Base-by-base conservation (phyloP, 495 filamentous ascomycete genomes). In the Aspergillus indologenus region DNA sequence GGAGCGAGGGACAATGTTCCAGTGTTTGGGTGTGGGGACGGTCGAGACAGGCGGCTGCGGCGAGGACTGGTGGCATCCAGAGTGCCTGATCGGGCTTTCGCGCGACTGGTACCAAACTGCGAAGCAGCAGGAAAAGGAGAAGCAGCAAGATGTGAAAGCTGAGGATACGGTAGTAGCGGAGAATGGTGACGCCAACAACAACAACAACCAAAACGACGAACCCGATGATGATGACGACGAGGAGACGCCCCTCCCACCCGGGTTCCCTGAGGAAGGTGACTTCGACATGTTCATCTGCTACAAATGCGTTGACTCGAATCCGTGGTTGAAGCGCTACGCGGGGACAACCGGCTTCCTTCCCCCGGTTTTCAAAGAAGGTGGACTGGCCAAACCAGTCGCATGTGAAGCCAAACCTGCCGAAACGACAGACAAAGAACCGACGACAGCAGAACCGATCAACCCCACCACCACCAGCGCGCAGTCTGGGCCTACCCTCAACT, bases 31-130 rank as follows among this genome's bases (percentile, higher is more conserved):
- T 0, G 80, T 99, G 4, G 92, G 91, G 0, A 86, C 85, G 0
- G 83, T 83, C 34, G 88, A 88, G 62, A 86, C 87, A 3, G 91
- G 90, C 9, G 92, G 91, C 5, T 99, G 95, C 74, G 92, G 94
- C 4, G 95, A 99, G 76, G 95, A 99, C 71, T 99, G 95, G 95
- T 99, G 91, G 81, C 95, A 99, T 77, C 92, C 94, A 15, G 90
- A 92, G 57, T 99, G 95, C 68, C 71, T 99, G 14, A 85, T 96
- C 52, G 94, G 95, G 9, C 69, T 93, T 14, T 82, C 86, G 2
- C 79, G 74, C 60, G 80, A 80, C 63, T 79, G 69, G 81, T 66
- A 73, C 42, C 74, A 72, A 46, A 65, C 62, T 15, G 58, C 54
- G 20, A 68, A 67, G 43, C 63, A 68, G 23, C 69, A 70, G 15